phyloP scores from a whole-genome alignment of 495 filamentous ascomycete species.

The Penicillium soppii region DNA sequence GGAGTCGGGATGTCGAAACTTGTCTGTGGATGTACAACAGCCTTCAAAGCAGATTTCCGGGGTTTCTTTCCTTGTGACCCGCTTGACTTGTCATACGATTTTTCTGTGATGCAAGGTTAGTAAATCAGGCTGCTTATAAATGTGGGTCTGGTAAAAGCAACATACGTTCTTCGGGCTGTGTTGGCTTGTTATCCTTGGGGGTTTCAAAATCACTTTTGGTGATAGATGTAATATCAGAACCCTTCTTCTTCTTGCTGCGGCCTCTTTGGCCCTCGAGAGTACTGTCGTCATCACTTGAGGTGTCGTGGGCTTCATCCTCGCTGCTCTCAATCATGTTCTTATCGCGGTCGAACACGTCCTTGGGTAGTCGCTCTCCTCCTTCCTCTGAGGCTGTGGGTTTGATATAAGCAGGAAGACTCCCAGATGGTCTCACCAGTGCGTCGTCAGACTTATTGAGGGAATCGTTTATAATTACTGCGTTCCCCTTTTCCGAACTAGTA shows the following conservation, averaged over 20 bases:
- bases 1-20: constrained; percentile 62
- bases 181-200: constrained; percentile 10
- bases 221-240: constrained; percentile 21
- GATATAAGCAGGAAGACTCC: constrained; percentile 51
- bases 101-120: constrained; percentile 8
- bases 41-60: constrained; percentile 46
- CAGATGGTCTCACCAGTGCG: constrained; percentile 53
- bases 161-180: constrained; percentile 64
- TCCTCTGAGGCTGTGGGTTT: constrained; percentile 32
- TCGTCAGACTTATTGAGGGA: constrained; percentile 68
- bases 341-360: constrained; percentile 69
- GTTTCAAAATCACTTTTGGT: constrained; percentile 21
- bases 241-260: constrained; percentile 28
- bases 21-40: constrained; percentile 75
- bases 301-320: constrained; percentile 47
- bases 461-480: constrained; percentile 55
- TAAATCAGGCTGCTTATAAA: background rate
- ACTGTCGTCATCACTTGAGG: constrained; percentile 50
- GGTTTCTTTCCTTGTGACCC: constrained; percentile 21
- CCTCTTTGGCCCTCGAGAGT: constrained; percentile 34
- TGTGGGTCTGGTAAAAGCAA: constrained; percentile 12
- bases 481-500: constrained; percentile 47
- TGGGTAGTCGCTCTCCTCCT: constrained; percentile 62
- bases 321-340: constrained; percentile 49
- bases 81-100: constrained; percentile 1